Percentiles rank a stretch among this genome's conserved stretches.
Conservation (phyloP, 1,284 basidiomycete species). For the Sanghuangporus weigelae region DNA sequence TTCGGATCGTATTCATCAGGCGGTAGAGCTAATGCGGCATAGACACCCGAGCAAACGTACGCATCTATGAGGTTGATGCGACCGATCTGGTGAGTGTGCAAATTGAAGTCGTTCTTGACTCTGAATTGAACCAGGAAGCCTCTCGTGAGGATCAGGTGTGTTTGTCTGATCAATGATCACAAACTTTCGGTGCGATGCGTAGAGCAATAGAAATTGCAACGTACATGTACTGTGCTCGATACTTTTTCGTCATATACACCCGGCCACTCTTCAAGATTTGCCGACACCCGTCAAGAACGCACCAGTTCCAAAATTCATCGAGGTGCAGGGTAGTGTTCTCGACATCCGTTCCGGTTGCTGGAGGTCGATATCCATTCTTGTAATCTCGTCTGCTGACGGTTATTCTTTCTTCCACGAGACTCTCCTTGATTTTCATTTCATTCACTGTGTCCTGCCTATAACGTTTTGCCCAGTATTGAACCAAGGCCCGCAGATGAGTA, state of each 20-base stretch:
- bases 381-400: slow-evolving; percentile 46
- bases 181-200: background rate
- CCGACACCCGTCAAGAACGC: slow-evolving; percentile 67
- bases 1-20: slow-evolving; percentile 55
- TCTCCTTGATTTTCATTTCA: slow-evolving; percentile 70
- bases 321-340: slow-evolving; percentile 52
- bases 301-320: slow-evolving; percentile 74
- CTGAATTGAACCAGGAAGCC: slow-evolving; percentile 63
- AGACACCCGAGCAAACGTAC: slow-evolving; percentile 72
- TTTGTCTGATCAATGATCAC: slow-evolving; percentile 39
- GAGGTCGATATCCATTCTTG: slow-evolving; percentile 36
- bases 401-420: slow-evolving; percentile 44
- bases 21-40: slow-evolving; percentile 62
- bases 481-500: slow-evolving; percentile 57
- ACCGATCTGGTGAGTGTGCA: slow-evolving; percentile 45
- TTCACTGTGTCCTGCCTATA: slow-evolving; percentile 65
- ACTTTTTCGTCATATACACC: slow-evolving; percentile 61
- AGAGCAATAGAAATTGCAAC: slow-evolving; percentile 23
- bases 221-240: slow-evolving; percentile 67
- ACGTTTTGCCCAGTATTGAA: slow-evolving; percentile 72
- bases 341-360: slow-evolving; percentile 45
- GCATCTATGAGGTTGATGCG: slow-evolving; percentile 66
- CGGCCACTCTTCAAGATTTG: slow-evolving; percentile 68
- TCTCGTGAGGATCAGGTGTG: slow-evolving; percentile 61
- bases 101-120: slow-evolving; percentile 43